These are phyloP conservation scores for Colletotrichum lupini DNA, from an alignment of 2,329 filamentous ascomycete genomes.

Conservation along the genomic window DNA sequence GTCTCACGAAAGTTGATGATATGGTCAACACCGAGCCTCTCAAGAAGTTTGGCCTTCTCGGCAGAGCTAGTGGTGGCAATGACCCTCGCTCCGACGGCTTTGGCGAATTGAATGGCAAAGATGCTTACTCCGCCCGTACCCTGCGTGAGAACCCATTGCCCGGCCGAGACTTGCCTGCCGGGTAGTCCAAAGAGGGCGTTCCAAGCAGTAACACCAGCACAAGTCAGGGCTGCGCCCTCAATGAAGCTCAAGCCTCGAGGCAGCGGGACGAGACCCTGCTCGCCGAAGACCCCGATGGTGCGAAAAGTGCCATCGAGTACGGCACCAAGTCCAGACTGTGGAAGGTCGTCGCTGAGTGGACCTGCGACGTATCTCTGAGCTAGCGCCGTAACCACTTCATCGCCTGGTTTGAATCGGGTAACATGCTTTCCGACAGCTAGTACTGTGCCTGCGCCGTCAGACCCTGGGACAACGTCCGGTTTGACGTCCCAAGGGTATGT, in stretches of 20 bases:
- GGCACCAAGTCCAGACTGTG: conserved; percentile 49
- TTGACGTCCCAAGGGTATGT: conserved; percentile 41
- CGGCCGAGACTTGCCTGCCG: conserved; percentile 46
- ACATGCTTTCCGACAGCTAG: conserved; percentile 59
- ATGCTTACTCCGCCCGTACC: conserved; percentile 56
- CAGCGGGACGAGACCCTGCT: conserved; percentile 69
- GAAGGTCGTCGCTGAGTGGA: conserved; percentile 44
- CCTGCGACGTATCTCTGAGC: conserved; percentile 48
- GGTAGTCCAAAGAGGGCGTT: conserved; percentile 66
- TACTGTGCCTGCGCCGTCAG: conserved; percentile 64
- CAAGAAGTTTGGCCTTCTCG: conserved; percentile 53
- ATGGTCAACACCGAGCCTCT: conserved; percentile 53
- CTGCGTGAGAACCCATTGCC: conserved; percentile 52
- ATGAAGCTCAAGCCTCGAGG: conserved; percentile 62
- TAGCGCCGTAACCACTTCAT: conserved; percentile 56
- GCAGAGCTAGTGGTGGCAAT: conserved; percentile 57
- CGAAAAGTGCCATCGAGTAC: conserved; percentile 46
- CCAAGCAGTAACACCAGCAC: conserved; percentile 67
- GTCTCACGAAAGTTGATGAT: conserved; percentile 56
- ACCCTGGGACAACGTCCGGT: conserved; percentile 45
- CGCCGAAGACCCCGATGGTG: conserved; percentile 43
- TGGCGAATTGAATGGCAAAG: conserved; percentile 54
- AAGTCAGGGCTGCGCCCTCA: conserved; percentile 69
- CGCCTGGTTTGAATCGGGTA: conserved; percentile 59
- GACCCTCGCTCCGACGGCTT: conserved; percentile 51